These are phyloP conservation scores for Litsea cubeba DNA, from an alignment of 164 flowering plant species.

Conservation along the genomic window DNA sequence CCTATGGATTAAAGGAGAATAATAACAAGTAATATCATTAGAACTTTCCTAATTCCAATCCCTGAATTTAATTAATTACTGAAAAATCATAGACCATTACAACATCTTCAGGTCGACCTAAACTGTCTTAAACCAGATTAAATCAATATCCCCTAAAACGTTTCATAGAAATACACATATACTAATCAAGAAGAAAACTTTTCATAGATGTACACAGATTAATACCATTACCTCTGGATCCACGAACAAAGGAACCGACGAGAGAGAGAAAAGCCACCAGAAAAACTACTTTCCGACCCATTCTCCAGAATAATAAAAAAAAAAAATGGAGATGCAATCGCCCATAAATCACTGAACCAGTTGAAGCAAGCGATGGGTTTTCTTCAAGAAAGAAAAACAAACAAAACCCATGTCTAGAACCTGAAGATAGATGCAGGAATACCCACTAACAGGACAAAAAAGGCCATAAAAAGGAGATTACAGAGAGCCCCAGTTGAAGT, in stretches of 20 bases:
- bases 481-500: conserved; percentile 4
- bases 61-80: no score
- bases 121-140: background rate
- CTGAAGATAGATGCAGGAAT: background rate
- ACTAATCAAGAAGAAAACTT: background rate
- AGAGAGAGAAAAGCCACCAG: background rate
- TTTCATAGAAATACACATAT: background rate
- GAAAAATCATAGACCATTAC: no score
- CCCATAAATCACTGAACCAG: background rate
- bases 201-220: no score
- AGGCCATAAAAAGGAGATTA: background rate
- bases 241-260: background rate
- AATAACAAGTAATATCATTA: background rate
- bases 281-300: conserved; percentile 1
- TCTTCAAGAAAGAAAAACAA: background rate
- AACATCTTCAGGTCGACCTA: background rate
- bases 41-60: no score
- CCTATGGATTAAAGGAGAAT: background rate
- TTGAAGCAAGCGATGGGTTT: conserved; percentile 1
- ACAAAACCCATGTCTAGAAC: background rate
- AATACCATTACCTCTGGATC: conserved; percentile 8
- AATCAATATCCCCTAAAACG: background rate
- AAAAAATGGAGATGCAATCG: background rate
- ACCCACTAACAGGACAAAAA: background rate
- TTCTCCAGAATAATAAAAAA: background rate